A percentile compares a stretch with the other conserved stretches of the same genome.
Evolutionary conservation across 768 basidiomycete species (phyloP).

Genomic region (Hemileccinum rubropunctum): DNA sequence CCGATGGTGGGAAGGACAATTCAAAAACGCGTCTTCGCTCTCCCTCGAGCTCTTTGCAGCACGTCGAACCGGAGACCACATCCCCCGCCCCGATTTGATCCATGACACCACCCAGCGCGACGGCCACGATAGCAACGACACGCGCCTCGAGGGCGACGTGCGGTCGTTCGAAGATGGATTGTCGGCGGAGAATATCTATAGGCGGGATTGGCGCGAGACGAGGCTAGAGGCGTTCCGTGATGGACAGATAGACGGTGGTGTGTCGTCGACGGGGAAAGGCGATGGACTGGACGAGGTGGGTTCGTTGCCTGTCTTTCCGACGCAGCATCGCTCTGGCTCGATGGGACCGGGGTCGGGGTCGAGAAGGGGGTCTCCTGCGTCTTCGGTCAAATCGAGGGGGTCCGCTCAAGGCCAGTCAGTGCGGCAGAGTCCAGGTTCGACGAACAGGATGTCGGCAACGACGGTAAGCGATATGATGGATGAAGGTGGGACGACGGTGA

Average conservation of each 20-base stretch:
- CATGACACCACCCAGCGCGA: constrained; percentile 14
- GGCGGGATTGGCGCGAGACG: constrained; percentile 77
- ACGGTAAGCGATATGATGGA: constrained; percentile 44
- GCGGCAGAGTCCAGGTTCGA: constrained; percentile 49
- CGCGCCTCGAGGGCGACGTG: constrained; percentile 41
- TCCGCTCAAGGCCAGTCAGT: too few relatives aligned
- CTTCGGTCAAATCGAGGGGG: constrained; percentile 44
- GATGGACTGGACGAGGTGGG: constrained; percentile 33
- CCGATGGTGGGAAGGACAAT: constrained; percentile 39
- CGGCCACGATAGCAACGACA: constrained; percentile 10
- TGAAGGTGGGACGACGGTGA: constrained; percentile 29
- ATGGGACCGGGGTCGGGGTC: constrained; percentile 21
- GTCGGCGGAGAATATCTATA: constrained; percentile 60
- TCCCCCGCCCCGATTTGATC: constrained; percentile 11
- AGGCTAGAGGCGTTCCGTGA: constrained; percentile 35
- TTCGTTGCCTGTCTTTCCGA: constrained; percentile 22
- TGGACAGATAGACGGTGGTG: constrained; percentile 10
- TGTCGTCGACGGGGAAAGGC: constrained; percentile 6
- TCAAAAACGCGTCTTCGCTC: constrained; percentile 69
- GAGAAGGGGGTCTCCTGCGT: constrained; percentile 45
- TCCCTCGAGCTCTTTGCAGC: constrained; percentile 71
- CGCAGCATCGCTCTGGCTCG: constrained; percentile 15
- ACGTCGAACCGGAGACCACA: constrained; percentile 60
- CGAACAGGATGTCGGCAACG: constrained; percentile 42
- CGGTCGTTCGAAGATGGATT: constrained; percentile 67